phyloP scores from a whole-genome alignment of 345 rosid species.

The Euclidium syriacum region DNA sequence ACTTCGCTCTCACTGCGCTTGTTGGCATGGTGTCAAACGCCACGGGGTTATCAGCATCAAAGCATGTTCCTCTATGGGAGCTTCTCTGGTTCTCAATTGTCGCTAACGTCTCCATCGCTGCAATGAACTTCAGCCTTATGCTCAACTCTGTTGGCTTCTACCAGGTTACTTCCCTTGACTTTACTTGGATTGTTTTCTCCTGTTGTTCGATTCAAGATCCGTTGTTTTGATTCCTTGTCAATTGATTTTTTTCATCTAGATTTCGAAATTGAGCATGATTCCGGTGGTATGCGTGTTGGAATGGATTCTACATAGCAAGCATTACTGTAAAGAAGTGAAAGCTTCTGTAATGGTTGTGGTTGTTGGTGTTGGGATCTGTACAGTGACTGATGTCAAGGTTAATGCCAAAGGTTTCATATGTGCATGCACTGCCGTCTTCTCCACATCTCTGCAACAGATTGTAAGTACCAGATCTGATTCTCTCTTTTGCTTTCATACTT shows the following conservation, averaged over 20 bases:
- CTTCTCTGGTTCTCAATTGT: constrained; percentile 89
- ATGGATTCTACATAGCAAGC: constrained; percentile 86
- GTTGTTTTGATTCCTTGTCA: neutral
- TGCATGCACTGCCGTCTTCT: constrained; percentile 76
- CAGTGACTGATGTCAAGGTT: constrained; percentile 91
- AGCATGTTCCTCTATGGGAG: constrained; percentile 91
- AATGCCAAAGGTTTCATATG: constrained; percentile 89
- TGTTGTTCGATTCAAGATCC: neutral
- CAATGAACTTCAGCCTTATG: constrained; percentile 95
- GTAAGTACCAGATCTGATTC: constrained; percentile 41
- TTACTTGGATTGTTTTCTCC: neutral
- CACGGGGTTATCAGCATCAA: constrained; percentile 64
- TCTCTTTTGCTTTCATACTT: neutral
- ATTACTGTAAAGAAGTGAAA: constrained; percentile 72
- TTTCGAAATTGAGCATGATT: constrained; percentile 93
- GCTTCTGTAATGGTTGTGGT: constrained; percentile 79
- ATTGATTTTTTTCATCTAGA: constrained; percentile 31
- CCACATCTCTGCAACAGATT: constrained; percentile 92
- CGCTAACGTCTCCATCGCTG: constrained; percentile 77
- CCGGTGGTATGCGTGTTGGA: constrained; percentile 95
- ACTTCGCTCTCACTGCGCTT: constrained; percentile 76
- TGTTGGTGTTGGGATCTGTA: constrained; percentile 88
- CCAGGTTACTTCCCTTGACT: constrained; percentile 38
- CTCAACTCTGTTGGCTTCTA: constrained; percentile 94
- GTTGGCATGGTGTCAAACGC: constrained; percentile 90